phyloP scores from a whole-genome alignment of 2,329 filamentous ascomycete genomes.

The Colletotrichum tamarilloi region DNA sequence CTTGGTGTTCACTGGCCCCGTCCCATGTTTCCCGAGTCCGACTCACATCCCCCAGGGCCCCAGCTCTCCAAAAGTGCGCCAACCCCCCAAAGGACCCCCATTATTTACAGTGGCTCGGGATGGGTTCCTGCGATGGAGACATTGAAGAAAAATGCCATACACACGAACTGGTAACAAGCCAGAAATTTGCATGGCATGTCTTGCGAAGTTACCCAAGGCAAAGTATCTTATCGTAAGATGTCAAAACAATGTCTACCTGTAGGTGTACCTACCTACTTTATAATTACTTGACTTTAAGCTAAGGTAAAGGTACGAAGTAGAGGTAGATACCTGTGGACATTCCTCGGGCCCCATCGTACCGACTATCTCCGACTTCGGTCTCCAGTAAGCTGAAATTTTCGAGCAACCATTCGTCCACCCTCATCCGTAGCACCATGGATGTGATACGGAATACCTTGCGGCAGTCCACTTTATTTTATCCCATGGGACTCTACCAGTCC shows the following conservation, averaged over 20 bases:
- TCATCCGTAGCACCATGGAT: background rate
- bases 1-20: background rate
- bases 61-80: background rate
- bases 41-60: background rate
- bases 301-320: background rate
- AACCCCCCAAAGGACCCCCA: background rate
- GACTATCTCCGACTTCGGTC: constrained; percentile 36
- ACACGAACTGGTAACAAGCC: background rate
- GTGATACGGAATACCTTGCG: too few species aligned
- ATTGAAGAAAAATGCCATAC: background rate
- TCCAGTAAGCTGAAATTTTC: constrained; percentile 35
- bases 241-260: background rate
- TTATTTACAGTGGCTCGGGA: constrained; percentile 2
- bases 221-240: constrained; percentile 7
- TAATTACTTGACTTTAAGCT: too few species aligned
- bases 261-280: too few species aligned
- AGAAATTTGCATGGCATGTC: background rate
- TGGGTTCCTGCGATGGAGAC: background rate
- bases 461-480: constrained; percentile 13
- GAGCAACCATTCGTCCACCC: constrained; percentile 21
- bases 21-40: background rate
- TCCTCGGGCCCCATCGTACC: constrained; percentile 31
- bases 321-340: background rate
- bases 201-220: background rate
- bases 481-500: background rate